Base-by-base conservation (phyloP, 352 stramenopile genomes). In the Phytophthora constricta region DNA sequence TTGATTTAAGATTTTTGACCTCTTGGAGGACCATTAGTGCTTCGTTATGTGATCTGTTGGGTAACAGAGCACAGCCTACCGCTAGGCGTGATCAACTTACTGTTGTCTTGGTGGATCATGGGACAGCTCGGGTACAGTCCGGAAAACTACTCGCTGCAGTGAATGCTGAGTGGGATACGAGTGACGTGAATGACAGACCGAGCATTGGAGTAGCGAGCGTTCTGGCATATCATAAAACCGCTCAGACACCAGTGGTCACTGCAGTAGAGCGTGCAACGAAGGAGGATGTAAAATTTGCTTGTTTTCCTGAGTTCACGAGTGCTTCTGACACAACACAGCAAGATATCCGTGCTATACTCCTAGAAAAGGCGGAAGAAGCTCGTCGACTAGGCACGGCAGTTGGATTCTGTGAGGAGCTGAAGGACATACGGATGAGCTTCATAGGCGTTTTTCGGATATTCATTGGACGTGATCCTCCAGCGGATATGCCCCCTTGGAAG, bases 401-500 rank as follows among this genome's bases (percentile, higher is more conserved):
- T 0, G 45, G 39, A 17, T 58, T 58, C 50, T 23, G 42, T 7
- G 13, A 22, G 1, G 49, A 55, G 4, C n/a, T 60, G n/a, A 1
- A 14, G 13, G 37, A 1, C 0, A 31, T 60, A 23, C 11, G 65
- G 16, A 55, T 60, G n/a, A 1, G 65, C 13, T 11, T 60, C 4
- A 60, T 51, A 19, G 48, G 57, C 16, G 54, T 60, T 9, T 65
- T 70, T 26, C 39, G 62, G 17, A 9, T 70, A 0, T 1, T 41
- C 0, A 54, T 65, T 8, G 47, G 62, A 14, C 20, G 47, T 5
- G 62, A 70, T 19, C 54, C 54, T 2, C 53, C 53, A 0, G 62
- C 64, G n/a, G 46, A 64, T 11, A 69, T 69, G 62, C 45, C 37
- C 14, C 53, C 53, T 1, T 69, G 62, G 37, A 64, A 26, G 20